Base-by-base conservation (phyloP, 176 grass and related monocot species). In the Zoysia pacifica region DNA sequence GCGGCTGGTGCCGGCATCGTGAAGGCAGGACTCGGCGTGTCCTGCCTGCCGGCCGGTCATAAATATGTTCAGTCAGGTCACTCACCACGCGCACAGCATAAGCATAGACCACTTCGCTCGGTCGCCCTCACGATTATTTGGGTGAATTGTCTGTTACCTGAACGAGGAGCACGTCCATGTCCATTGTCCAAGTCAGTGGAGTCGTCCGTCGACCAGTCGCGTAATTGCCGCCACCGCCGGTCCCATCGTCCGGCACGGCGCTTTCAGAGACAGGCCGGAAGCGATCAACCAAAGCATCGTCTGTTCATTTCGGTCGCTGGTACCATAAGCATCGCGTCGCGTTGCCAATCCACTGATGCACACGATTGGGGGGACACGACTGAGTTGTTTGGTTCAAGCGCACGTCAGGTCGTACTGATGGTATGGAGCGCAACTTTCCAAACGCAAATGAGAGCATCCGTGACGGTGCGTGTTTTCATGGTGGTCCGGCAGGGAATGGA, bases 11-110 rank as follows among this genome's bases (percentile, higher is more conserved):
- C 74, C 75, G 58, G 75, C 38, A 75, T 85, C 67, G 58, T 79
- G 58, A 85, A 78, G 75, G 74, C 75, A 85, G 67, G 53, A 58
- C 19, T 38, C n/a, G 46, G 62, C 43, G 13, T 56, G 48, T 38
- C n/a, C 45, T 28, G 28, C 28, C 28, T 28, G 39, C 18, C 52
- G 4, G 76, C 36, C 43, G 53, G 12, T 52, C 46, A 71, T 44
- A 28, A 28, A 28, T 28, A 10, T 53, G 55, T 65, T 46, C n/a
- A 20, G 39, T 70, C 54, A 60, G 67, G 67, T 64, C 28, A 28
- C 28, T 28, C 67, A 72, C 49, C 8, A 77, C 5, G 28, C 42
- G 14, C 55, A 18, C 15, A 55, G 53, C 43, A 62, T n/a, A 8
- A 28, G 8, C 36, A 72, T 72, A 49, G 46, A 13, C 65, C 55